Conservation (phyloP, 257 asterid species). For the Przewalskia tangutica region DNA sequence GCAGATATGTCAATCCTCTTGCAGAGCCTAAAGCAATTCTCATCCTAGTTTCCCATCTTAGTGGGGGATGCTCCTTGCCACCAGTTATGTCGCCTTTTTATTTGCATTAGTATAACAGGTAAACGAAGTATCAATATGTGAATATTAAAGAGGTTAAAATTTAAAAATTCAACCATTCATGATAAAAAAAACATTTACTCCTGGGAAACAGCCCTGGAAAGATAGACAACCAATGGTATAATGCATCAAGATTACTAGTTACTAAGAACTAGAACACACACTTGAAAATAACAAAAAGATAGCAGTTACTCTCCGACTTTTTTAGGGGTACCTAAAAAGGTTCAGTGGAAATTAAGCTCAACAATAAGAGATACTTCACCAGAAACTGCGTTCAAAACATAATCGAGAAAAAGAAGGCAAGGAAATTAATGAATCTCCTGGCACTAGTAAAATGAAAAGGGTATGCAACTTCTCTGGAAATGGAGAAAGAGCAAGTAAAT, state of each 20-base stretch:
- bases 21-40: constrained; percentile 80
- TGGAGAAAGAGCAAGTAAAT: not conserved
- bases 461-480: not conserved
- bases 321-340: not conserved
- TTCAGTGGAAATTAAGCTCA: not conserved
- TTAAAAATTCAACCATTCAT: not conserved
- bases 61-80: constrained; percentile 48
- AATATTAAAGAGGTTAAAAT: not conserved
- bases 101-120: not conserved
- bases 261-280: not conserved
- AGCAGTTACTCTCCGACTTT: not conserved
- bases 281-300: not conserved
- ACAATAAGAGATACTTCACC: not conserved
- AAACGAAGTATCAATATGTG: not conserved
- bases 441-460: not conserved
- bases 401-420: not conserved
- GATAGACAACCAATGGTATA: not conserved
- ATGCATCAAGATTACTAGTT: not conserved
- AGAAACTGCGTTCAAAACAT: not conserved
- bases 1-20: constrained; percentile 74
- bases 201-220: not conserved
- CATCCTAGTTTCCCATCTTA: constrained; percentile 70
- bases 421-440: not conserved
- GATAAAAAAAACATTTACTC: not conserved
- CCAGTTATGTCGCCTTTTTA: constrained; percentile 15